Conservation (phyloP, 768 basidiomycete genomes). For the Coprinopsis marcescibilis region DNA sequence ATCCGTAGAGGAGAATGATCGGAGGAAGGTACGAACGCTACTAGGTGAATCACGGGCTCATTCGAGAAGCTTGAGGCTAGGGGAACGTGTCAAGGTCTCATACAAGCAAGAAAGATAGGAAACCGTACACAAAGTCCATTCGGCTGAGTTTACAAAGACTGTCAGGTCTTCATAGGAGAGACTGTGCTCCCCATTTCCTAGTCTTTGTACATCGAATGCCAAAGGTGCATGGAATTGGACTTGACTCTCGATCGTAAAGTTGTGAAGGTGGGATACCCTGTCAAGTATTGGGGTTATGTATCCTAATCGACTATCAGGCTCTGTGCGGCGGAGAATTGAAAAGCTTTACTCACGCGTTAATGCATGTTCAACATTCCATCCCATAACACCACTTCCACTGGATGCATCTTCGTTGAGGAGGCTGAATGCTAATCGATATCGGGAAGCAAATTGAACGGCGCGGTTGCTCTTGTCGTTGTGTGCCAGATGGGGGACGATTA, state of each 20-base stretch:
- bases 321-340: background rate
- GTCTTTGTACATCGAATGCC: slow-evolving; percentile 59
- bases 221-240: slow-evolving; percentile 89
- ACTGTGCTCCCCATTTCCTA: slow-evolving; percentile 41
- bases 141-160: slow-evolving; percentile 92
- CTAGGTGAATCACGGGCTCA: slow-evolving; percentile 90
- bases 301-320: slow-evolving; percentile 33
- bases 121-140: slow-evolving; percentile 83
- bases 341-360: slow-evolving; percentile 49
- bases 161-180: slow-evolving; percentile 80
- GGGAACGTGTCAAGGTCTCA: background rate
- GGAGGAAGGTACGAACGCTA: slow-evolving; percentile 79
- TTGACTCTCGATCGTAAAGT: slow-evolving; percentile 93
- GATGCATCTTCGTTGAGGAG: slow-evolving; percentile 87
- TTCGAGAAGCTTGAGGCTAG: slow-evolving; percentile 88
- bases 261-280: slow-evolving; percentile 64
- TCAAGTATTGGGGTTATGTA: slow-evolving; percentile 63
- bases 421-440: slow-evolving; percentile 86
- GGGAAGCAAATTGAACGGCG: slow-evolving; percentile 70
- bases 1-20: slow-evolving; percentile 67
- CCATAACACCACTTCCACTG: slow-evolving; percentile 47
- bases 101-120: background rate
- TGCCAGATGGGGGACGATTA: slow-evolving; percentile 22
- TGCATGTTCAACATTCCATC: slow-evolving; percentile 71
- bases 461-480: too few relatives aligned